A percentile compares a stretch with the other conserved stretches of the same genome.
Conservation (phyloP, 1,284 basidiomycete genomes). For the Rhodotorula sp. region DNA sequence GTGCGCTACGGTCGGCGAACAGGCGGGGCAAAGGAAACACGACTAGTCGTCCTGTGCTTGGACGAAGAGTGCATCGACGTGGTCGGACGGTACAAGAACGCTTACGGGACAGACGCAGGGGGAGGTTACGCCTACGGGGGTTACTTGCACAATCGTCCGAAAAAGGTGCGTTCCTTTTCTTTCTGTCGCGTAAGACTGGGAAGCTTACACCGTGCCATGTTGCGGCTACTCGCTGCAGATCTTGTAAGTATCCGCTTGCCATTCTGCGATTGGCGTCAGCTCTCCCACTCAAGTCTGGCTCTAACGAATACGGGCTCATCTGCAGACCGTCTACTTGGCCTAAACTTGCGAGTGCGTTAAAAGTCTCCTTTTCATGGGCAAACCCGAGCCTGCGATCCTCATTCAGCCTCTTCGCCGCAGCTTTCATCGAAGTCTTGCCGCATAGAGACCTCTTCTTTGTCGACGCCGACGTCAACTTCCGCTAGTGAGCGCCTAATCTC, state of each 20-base stretch:
- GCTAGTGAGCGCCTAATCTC: conserved; percentile 11
- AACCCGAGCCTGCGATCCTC: background rate
- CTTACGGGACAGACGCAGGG: background rate
- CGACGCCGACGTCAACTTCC: conserved; percentile 34
- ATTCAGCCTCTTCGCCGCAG: conserved; percentile 2
- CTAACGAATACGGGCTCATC: background rate
- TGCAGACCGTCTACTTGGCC: conserved; percentile 34
- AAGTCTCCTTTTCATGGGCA: no score
- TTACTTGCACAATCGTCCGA: conserved; percentile 18
- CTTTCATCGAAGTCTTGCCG: conserved; percentile 30
- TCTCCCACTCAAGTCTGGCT: background rate
- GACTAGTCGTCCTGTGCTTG: conserved; percentile 28
- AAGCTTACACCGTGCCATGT: background rate
- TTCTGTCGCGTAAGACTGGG: no score
- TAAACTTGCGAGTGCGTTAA: conserved; percentile 19
- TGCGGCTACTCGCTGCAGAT: background rate
- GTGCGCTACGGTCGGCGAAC: background rate
- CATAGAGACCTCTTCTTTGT: conserved; percentile 37
- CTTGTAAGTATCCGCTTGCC: background rate
- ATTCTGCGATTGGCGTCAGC: no score
- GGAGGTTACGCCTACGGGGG: conserved; percentile 29
- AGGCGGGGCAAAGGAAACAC: conserved; percentile 16
- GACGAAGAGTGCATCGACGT: conserved; percentile 22
- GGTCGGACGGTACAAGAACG: conserved; percentile 8
- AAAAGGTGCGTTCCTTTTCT: conserved; percentile 14